Evolutionary conservation across 2,329 filamentous ascomycete species (phyloP), one percentile per base, ranked within the genome.

Genomic region (Dactylellina cionopaga): DNA sequence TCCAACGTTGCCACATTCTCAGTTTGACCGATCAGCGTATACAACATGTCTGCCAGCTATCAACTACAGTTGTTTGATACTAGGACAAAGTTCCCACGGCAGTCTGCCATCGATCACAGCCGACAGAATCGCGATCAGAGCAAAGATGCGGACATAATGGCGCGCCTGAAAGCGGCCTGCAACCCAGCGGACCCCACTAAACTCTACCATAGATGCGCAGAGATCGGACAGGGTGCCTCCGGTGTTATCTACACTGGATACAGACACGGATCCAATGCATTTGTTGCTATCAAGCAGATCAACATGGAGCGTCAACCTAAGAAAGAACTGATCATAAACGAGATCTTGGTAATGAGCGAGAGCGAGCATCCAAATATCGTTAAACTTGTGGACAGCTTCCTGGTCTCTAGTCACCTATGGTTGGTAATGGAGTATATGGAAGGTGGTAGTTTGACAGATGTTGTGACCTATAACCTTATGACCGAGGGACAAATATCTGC

Each of bases 351-450:
- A 68, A 99, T 99, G 95, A 96, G 96, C 83, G 95, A 98, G 78
- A 97, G 93, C 84, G 95, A 92, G 68, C 95, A 99, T 80, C 94
- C 92, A 78, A 98, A 98, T 80, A 96, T 99, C 81, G 95, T 99
- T 82, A 99, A 99, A 81, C 99, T 98, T 81, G 94, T 98, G 83
- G 95, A 98, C 83, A 97, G 93, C 80, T 98, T 93, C 80, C 84
- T 99, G 10, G 90, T 93, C 66, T 87, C 88, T 10, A 91, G 94
- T 43, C 95, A 98, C 80, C 83, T 99, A 27, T 99, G 95, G 95
- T 95, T 99, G 0, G 92, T 98, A 31, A 99, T 99, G 95, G 95
- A 99, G 82, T 99, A 94, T 79, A 99, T 99, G 95, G 94, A 99
- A 81, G 95, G 95, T 70, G 95, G 95, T 74, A 97, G 92, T 81